A percentile compares a stretch with the other conserved stretches of the same genome.
Evolutionary conservation across 805 yeast species (phyloP).

Genomic region (Sugiyamaella floridensis): DNA sequence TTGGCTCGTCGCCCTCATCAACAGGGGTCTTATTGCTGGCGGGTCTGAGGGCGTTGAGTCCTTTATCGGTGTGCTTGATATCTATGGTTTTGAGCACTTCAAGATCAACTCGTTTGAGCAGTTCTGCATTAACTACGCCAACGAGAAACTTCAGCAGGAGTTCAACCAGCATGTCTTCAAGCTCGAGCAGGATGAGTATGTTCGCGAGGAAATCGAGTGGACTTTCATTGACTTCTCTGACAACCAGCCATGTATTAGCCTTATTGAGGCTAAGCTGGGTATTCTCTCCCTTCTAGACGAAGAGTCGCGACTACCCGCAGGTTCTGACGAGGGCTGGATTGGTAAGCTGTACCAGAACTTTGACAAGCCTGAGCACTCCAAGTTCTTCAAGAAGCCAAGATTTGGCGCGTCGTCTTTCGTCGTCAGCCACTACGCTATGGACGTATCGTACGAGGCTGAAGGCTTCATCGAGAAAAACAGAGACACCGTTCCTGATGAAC

Average conservation of each 20-base stretch:
- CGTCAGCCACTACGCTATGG: slow-evolving; percentile 90
- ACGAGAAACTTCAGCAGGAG: slow-evolving; percentile 94
- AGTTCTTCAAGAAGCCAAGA: slow-evolving; percentile 85
- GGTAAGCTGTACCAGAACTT: slow-evolving; percentile 82
- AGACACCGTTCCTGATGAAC: slow-evolving; percentile 96
- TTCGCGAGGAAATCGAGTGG: slow-evolving; percentile 91
- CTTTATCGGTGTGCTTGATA: slow-evolving; percentile 94
- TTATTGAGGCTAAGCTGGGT: slow-evolving; percentile 86
- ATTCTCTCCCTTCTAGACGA: slow-evolving; percentile 84
- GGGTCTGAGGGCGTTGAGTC: slow-evolving; percentile 54
- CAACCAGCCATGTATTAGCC: slow-evolving; percentile 91
- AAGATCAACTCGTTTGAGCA: slow-evolving; percentile 93
- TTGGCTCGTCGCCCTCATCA: slow-evolving; percentile 86
- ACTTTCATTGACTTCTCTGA: slow-evolving; percentile 92
- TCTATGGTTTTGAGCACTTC: slow-evolving; percentile 95
- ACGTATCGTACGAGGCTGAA: slow-evolving; percentile 83
- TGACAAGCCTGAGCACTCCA: slow-evolving; percentile 66
- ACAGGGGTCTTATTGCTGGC: slow-evolving; percentile 72
- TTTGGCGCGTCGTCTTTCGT: slow-evolving; percentile 88
- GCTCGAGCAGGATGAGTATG: slow-evolving; percentile 91
- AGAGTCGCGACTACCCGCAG: slow-evolving; percentile 91
- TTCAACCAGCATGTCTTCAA: slow-evolving; percentile 96
- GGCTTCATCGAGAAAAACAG: slow-evolving; percentile 96
- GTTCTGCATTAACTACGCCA: slow-evolving; percentile 94
- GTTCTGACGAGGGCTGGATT: slow-evolving; percentile 87